A percentile compares a stretch with the other conserved stretches of the same genome.
These are phyloP conservation scores for Mucor ambiguus DNA, from an alignment of 371 early-diverging fungal species.

Conservation along the genomic window DNA sequence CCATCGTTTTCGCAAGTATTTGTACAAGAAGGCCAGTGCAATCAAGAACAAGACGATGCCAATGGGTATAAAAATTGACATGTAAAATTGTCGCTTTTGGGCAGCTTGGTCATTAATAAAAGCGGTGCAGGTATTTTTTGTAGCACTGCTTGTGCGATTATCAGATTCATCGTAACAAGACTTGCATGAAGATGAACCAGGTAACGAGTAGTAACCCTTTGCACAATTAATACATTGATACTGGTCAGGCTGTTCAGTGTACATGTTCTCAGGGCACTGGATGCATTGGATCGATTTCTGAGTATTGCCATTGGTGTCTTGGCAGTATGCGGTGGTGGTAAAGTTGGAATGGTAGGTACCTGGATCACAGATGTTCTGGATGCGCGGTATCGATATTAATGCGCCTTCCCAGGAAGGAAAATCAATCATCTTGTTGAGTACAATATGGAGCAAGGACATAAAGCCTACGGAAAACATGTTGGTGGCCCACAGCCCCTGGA, in stretches of 20 bases:
- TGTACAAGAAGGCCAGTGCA: neutral
- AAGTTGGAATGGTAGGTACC: conserved; percentile 27
- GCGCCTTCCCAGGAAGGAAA: conserved; percentile 30
- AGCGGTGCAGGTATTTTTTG: conserved; percentile 9
- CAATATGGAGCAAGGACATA: conserved; percentile 31
- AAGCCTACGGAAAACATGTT: conserved; percentile 38
- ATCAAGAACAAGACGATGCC: conserved; percentile 13
- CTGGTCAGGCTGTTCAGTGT: conserved; percentile 30
- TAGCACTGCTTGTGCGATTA: conserved; percentile 7
- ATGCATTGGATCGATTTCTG: conserved; percentile 31
- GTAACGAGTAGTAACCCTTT: conserved; percentile 21
- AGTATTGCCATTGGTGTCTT: conserved; percentile 16
- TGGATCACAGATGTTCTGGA: conserved; percentile 15
- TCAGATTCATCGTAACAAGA: conserved; percentile 22
- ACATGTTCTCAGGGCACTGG: conserved; percentile 35
- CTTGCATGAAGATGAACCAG: conserved; percentile 24
- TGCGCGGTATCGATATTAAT: conserved; percentile 16
- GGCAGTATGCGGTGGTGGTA: conserved; percentile 23
- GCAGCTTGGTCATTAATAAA: conserved; percentile 11
- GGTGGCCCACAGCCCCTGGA: conserved; percentile 28
- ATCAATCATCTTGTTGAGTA: conserved; percentile 18
- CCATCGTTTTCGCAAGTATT: conserved; percentile 26
- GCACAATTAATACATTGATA: conserved; percentile 35
- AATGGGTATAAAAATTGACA: conserved; percentile 39
- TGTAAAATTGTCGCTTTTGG: conserved; percentile 15